Base-by-base conservation (phyloP, 352 stramenopile species). In the Globisporangium cederbergense region DNA sequence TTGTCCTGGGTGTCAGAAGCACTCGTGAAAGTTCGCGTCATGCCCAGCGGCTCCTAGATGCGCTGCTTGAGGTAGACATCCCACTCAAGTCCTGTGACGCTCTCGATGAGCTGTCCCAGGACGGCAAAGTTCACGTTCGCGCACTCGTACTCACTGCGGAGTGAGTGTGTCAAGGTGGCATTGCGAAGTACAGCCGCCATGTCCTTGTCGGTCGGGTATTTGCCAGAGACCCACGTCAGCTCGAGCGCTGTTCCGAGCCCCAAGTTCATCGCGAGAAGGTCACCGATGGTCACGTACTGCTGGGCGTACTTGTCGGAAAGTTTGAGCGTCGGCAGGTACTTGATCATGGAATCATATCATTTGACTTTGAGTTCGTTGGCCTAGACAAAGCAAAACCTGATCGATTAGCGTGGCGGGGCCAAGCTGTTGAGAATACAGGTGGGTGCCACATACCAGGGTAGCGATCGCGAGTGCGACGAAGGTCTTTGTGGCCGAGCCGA, bases 401-500 rank as follows among this genome's bases (percentile, higher is more conserved):
- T 25, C 22, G 22, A 25, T 25, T 25, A 25, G 22, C 22, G 22
- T 25, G 22, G 22, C 0, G 22, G 22, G 22, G 22, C 22, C 22
- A 25, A 25, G 22, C 22, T 25, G 22, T 25, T 25, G 22, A 25
- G 22, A 25, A 25, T 25, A 25, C 22, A 25, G 22, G 22, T 25
- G 22, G 22, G 22, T 25, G 22, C 22, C 9, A 43, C 38, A 4
- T 43, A 43, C 38, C 38, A 43, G 14, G 10, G 14, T 43, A 9
- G 38, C 38, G 45, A 82, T 63, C 3, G 67, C 75, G 4, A 82
- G 66, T 14, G 74, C 73, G 38, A 90, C 72, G 51, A 90, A 86
- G 16, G 79, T 89, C 69, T 90, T 90, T 4, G 72, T 77, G 20
- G 89, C 72, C 1, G 81, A 90, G 7, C 81, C 81, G 53, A 90